Base-by-base conservation (phyloP, 1,284 basidiomycete species). In the Puccinia horiana region DNA sequence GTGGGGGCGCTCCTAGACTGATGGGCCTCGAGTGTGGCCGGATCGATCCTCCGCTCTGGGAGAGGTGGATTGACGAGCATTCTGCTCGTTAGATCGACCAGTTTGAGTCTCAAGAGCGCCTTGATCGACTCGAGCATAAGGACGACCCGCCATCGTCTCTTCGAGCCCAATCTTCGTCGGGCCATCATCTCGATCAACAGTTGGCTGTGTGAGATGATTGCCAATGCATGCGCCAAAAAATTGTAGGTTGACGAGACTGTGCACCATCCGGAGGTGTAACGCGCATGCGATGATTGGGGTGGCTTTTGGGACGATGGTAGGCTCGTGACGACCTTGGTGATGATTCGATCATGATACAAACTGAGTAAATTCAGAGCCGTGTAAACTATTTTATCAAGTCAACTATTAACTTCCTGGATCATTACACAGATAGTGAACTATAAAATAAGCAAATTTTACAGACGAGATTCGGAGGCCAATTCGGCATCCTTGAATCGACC, bases 101-200 rank as follows among this genome's bases (percentile, higher is more conserved):
- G 81, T 5, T 86, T 85, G 37, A 88, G 74, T 8, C 87, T 84
- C 11, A 88, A 84, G n/a, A 83, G 61, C 1, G 85, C 86, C 84
- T 88, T 88, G 84, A 88, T 75, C 9, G 84, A 84, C 80, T 88
- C 88, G 61, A 88, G 85, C 23, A 84, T 85, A 29, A 88, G 84
- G n/a, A 88, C 87, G 5, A 87, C 86, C 82, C 87, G 85, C 85
- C 87, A 87, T 0, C 87, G 87, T 29, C 84, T 83, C 14, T 83
- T 81, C 29, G 83, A 76, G 0, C 86, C 85, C 4, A 80, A 77
- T 47, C 85, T 91, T 84, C 93, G 89, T 74, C 90, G 89, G 84
- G 94, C 88, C n/a, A 91, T 89, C 94, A 96, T 96, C 88, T 96
- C 94, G 65, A 94, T 86, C 56, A 96, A 88, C 54, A 96, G 90